These are phyloP conservation scores for Penicillium goetzii DNA, from an alignment of 495 filamentous ascomycete genomes.

Conservation along the genomic window DNA sequence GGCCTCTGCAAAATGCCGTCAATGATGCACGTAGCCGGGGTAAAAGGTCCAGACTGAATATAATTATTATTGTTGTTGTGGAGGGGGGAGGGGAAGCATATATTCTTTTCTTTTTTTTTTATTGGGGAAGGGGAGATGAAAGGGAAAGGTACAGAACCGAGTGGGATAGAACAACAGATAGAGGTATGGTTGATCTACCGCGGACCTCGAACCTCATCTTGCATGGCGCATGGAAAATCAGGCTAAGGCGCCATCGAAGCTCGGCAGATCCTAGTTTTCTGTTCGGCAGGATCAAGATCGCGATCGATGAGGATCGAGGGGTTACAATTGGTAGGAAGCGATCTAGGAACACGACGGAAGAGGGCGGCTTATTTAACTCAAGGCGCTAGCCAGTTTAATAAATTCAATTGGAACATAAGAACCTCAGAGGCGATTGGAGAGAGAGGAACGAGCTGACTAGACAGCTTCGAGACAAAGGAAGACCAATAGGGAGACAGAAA, in stretches of 20 bases:
- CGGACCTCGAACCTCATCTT: slow-evolving; percentile 9
- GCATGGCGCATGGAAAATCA: slow-evolving; percentile 11
- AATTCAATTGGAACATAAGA: background rate
- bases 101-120: background rate
- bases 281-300: background rate
- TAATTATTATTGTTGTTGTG: slow-evolving; percentile 2
- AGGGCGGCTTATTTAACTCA: background rate
- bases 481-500: background rate
- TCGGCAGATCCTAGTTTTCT: slow-evolving; percentile 7
- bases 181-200: slow-evolving; percentile 12
- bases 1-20: slow-evolving; percentile 24
- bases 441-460: slow-evolving; percentile 3
- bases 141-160: background rate
- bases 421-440: background rate
- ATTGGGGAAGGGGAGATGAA: background rate
- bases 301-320: slow-evolving; percentile 18
- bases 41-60: slow-evolving; percentile 7
- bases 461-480: background rate
- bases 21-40: slow-evolving; percentile 28
- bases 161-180: background rate
- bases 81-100: background rate
- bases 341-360: background rate
- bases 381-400: background rate
- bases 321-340: slow-evolving; percentile 13
- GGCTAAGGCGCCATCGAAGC: slow-evolving; percentile 5